Evolutionary conservation across 148 eudicot genomes (phyloP).

Genomic region (Pharnaceum exiguum): DNA sequence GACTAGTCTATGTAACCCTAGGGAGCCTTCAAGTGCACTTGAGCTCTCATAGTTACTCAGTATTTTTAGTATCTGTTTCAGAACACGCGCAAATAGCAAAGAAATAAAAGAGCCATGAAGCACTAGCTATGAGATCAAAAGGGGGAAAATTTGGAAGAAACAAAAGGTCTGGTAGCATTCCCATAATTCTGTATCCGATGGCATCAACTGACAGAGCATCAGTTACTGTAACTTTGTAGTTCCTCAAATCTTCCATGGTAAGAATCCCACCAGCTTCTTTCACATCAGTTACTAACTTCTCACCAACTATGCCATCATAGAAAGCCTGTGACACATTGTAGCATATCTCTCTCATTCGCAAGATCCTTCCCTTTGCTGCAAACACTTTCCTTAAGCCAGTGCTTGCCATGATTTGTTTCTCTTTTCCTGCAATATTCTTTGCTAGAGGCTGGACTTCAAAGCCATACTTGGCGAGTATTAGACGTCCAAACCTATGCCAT

Average conservation of each 20-base stretch:
- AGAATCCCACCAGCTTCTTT: slow-evolving; percentile 75
- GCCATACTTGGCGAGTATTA: slow-evolving; percentile 71
- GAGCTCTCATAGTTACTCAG: slow-evolving; percentile 58
- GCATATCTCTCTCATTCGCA: slow-evolving; percentile 75
- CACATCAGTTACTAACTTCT: slow-evolving; percentile 66
- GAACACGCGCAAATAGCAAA: slow-evolving; percentile 14
- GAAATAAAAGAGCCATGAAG: not conserved
- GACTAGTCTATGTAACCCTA: slow-evolving; percentile 79
- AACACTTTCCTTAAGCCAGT: slow-evolving; percentile 66
- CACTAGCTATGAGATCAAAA: too few relatives aligned
- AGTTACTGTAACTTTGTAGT: slow-evolving; percentile 50
- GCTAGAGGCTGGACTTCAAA: slow-evolving; percentile 55
- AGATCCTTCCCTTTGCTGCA: slow-evolving; percentile 65
- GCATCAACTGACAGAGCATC: slow-evolving; percentile 51
- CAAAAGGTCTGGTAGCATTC: slow-evolving; percentile 42
- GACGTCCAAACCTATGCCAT: slow-evolving; percentile 68
- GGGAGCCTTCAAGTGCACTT: slow-evolving; percentile 54
- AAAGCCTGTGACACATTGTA: slow-evolving; percentile 55
- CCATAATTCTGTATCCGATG: slow-evolving; percentile 66
- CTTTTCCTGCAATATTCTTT: slow-evolving; percentile 18
- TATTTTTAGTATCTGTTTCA: slow-evolving; percentile 66
- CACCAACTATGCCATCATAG: slow-evolving; percentile 66
- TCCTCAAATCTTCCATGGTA: slow-evolving; percentile 77
- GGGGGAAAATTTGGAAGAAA: not conserved
- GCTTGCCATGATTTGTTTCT: slow-evolving; percentile 36